Percentiles rank a stretch among this genome's conserved stretches.
These are phyloP conservation scores for Phytophthora constricta DNA, from an alignment of 352 stramenopile species.

Conservation along the genomic window DNA sequence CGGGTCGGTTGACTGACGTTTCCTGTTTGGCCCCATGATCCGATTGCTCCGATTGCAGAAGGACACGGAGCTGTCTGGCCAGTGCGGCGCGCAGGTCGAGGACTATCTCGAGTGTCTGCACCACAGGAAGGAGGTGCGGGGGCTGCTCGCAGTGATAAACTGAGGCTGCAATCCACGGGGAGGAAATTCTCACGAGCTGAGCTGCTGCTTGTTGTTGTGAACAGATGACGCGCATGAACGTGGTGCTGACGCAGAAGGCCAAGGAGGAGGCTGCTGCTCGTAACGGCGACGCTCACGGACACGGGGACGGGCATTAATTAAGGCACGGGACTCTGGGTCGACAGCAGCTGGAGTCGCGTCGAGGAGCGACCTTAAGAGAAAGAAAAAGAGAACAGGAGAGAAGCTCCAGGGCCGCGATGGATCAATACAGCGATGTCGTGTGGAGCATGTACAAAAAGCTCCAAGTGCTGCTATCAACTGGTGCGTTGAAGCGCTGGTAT, in stretches of 20 bases:
- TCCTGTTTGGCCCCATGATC: slow-evolving; percentile 15
- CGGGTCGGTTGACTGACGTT: slow-evolving; percentile 1
- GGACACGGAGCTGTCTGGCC: slow-evolving; percentile 79
- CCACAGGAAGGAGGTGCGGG: slow-evolving; percentile 94
- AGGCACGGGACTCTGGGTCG: neutral
- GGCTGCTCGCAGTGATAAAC: neutral
- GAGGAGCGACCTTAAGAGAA: slow-evolving; percentile 10
- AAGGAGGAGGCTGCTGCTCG: slow-evolving; percentile 67
- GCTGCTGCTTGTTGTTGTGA: neutral
- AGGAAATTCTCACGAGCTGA: no score
- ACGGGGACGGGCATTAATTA: slow-evolving; percentile 56
- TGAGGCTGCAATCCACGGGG: no score
- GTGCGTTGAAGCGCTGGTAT: no score
- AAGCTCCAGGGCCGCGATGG: slow-evolving; percentile 4
- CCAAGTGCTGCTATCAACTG: neutral
- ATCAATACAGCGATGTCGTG: slow-evolving; percentile 40
- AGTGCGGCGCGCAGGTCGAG: slow-evolving; percentile 89
- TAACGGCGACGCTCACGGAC: slow-evolving; percentile 44
- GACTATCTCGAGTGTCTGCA: slow-evolving; percentile 97
- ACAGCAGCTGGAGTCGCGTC: neutral
- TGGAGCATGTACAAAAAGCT: slow-evolving; percentile 32
- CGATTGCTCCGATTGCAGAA: slow-evolving; percentile 54
- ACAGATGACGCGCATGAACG: slow-evolving; percentile 87
- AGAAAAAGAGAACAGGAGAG: slow-evolving; percentile 12
- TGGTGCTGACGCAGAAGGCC: slow-evolving; percentile 80